Base-by-base conservation (phyloP, 2,329 filamentous ascomycete species). In the Botrytis porri region DNA sequence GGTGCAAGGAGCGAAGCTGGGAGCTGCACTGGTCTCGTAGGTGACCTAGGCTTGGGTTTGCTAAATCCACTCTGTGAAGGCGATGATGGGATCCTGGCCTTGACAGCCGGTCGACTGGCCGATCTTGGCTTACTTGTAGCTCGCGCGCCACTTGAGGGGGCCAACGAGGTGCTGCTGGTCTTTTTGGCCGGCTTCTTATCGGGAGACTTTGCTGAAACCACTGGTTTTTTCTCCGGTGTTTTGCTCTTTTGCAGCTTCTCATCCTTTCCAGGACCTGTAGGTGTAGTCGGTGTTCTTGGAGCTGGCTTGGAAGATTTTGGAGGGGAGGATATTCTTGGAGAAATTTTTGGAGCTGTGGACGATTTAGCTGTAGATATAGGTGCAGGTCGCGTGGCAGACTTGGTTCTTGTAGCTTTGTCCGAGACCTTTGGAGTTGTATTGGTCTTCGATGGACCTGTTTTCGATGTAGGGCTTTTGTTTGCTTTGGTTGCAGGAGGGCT, bases 1-100 rank as follows among this genome's bases (percentile, higher is more conserved):
- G 90, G 91, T 9, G 90, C 89, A 37, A 86, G 91, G 43, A 94
- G 84, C 73, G 90, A 90, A 16, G 91, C 84, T 14, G 92, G 89
- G 1, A 94, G 84, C 73, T 88, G 88, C 69, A 90, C 84, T 16
- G 91, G 91, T 72, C 89, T 88, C 2, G 92, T 94, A 3, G 90
- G 90, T 18, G 92, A 93, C 81, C 89, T 90, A 59, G 86, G 82
- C 80, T 89, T 90, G 14, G 88, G 87, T 78, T 90, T 90, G 41
- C 85, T 82, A 74, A 87, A 86, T 66, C 78, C 79, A 60, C 76
- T 76, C 61, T 79, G 78, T 51, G 78, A 78, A 41, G 79, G 78
- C n/a, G 78, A 79, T 41, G 77, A 69, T 41, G 73, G 76, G 48
- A 77, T 78, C 72, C 75, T 76, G 41, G 76, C 76, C 74, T 78